Base-by-base conservation (phyloP, 805 yeast genomes). In the Candida glaebosa region DNA sequence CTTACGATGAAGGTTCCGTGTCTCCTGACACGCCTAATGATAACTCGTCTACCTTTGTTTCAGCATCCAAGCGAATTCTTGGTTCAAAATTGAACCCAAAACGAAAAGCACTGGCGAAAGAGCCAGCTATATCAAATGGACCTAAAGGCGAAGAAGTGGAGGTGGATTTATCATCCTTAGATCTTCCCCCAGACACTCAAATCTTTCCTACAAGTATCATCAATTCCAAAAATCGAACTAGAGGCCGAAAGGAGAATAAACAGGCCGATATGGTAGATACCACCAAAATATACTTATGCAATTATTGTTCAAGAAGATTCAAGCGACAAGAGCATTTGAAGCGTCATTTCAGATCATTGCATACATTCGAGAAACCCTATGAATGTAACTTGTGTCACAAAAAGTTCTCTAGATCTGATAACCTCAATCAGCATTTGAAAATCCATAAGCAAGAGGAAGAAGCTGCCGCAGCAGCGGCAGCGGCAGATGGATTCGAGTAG, bases 301-400 rank as follows among this genome's bases (percentile, higher is more conserved):
- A 75, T 24, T 75, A 71, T 52, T 84, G 91, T 57, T 70, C 75
- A 37, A 71, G 90, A 49, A 56, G 75, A 30, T 84, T 84, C 62
- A 79, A 82, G 55, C 71, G 93, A 50, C 87, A 83, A 57, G 93
- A 84, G 53, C 93, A 84, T 58, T 63, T 84, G 50, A 82, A 82
- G 56, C 71, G 93, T 45, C 93, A 84, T 53, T 77, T 81, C 56
- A 66, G 90, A 43, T 79, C 87, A 15, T 67, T 84, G 45, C 93
- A 84, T 53, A 82, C 84, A 25, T 73, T 81, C 41, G 87, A 81
- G 42, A 84, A 82, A 58, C 91, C 88, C 0, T 82, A 71, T 58
- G 76, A 72, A 43, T 82, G 88, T 58, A 64, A 67, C 7, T 66
- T 76, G 17, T 82, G 88, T 53, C 73, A 71, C 25, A 80, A 82